phyloP scores from a whole-genome alignment of 768 basidiomycete species.

The Lyophyllum atratum region DNA sequence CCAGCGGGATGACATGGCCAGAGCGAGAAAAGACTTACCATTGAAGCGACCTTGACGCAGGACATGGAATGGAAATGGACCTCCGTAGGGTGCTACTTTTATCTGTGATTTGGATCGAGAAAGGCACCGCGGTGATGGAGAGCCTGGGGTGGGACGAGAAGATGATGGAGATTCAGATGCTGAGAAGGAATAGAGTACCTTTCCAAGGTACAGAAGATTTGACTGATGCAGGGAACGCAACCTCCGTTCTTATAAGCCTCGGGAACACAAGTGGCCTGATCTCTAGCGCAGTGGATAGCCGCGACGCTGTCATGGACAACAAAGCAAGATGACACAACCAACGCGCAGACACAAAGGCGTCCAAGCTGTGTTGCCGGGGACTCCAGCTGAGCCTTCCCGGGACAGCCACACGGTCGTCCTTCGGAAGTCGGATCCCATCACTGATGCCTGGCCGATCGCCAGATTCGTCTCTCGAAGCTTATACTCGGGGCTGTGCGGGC shows the following conservation, averaged over 20 bases:
- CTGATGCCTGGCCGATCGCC: slow-evolving; percentile 16
- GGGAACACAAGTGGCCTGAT: slow-evolving; percentile 2
- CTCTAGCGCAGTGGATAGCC: slow-evolving; percentile 1
- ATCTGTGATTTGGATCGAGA: slow-evolving; percentile 21
- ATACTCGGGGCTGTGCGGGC: slow-evolving; percentile 11
- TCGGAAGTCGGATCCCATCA: slow-evolving; percentile 10
- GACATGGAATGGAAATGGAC: slow-evolving; percentile 28
- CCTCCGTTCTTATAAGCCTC: neutral
- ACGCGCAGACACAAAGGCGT: slow-evolving; percentile 1
- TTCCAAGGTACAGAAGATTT: neutral
- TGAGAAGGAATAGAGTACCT: slow-evolving; percentile 11
- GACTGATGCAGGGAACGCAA: neutral
- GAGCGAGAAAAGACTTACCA: slow-evolving; percentile 28
- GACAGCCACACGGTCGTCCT: slow-evolving; percentile 15
- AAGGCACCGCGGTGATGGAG: too few species aligned
- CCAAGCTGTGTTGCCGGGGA: slow-evolving; percentile 19
- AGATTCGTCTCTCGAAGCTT: slow-evolving; percentile 10
- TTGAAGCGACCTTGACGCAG: slow-evolving; percentile 35
- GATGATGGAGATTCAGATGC: too few species aligned
- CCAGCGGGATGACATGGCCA: slow-evolving; percentile 5
- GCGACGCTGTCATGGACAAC: slow-evolving; percentile 4
- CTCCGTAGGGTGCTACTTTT: slow-evolving; percentile 12
- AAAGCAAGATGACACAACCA: neutral
- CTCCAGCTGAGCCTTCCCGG: slow-evolving; percentile 8
- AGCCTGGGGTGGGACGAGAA: too few species aligned